These are phyloP conservation scores for Clonostachys solani DNA, from an alignment of 2,329 filamentous ascomycete species.

Conservation along the genomic window DNA sequence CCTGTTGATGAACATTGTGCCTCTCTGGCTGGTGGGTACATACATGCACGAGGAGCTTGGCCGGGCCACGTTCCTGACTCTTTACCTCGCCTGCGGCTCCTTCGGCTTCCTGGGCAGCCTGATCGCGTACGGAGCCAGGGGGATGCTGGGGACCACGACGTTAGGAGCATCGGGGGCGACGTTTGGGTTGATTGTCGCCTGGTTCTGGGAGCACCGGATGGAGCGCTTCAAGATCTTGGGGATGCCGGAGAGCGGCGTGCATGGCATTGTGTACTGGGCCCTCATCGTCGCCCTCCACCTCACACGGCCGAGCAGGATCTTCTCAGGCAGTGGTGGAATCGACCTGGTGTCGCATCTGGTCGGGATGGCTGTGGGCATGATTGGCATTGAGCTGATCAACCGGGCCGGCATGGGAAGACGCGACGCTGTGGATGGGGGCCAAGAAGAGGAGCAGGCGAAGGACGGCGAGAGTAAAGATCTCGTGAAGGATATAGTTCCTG, in stretches of 20 bases:
- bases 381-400: conserved; percentile 28
- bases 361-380: conserved; percentile 42
- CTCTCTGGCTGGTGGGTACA: conserved; percentile 63
- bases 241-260: conserved; percentile 52
- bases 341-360: conserved; percentile 50
- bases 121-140: conserved; percentile 37
- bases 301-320: conserved; percentile 32
- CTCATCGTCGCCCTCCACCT: conserved; percentile 45
- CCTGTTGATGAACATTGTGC: conserved; percentile 58
- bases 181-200: conserved; percentile 57
- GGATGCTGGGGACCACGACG: conserved; percentile 42
- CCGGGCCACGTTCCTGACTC: conserved; percentile 62
- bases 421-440: no score
- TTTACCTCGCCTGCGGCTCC: conserved; percentile 57
- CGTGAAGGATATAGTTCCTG: neutral
- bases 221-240: conserved; percentile 55
- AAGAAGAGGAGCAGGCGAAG: neutral
- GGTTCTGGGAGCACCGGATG: conserved; percentile 53
- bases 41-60: conserved; percentile 67
- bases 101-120: conserved; percentile 57
- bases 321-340: conserved; percentile 31
- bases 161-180: conserved; percentile 66
- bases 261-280: conserved; percentile 50
- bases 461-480: neutral
- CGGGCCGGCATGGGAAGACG: conserved; percentile 2